These are phyloP conservation scores for Leptodermis oblonga DNA, from an alignment of 257 asterid genomes.

Conservation along the genomic window DNA sequence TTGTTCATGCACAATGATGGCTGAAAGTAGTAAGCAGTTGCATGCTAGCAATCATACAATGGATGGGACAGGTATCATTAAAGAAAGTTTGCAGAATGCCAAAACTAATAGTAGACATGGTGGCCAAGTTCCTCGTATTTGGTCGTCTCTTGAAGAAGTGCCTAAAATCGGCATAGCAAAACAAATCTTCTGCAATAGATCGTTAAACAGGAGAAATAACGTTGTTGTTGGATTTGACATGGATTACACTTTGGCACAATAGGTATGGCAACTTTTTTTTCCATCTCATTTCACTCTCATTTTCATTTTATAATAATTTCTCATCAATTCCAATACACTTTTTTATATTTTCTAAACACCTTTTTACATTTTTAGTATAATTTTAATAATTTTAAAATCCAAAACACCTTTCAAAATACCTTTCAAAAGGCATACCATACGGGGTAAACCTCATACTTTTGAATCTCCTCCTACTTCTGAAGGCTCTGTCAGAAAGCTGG, in stretches of 20 bases:
- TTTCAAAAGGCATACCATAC: no score
- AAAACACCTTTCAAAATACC: no score
- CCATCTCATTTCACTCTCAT: no score
- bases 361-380: no score
- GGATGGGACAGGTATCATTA: slow-evolving; percentile 37
- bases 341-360: no score
- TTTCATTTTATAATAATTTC: no score
- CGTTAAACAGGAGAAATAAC: slow-evolving; percentile 81
- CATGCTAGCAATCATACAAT: slow-evolving; percentile 34
- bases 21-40: slow-evolving; percentile 38
- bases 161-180: slow-evolving; percentile 57
- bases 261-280: no score
- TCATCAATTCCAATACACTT: no score
- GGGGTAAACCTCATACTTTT: slow-evolving; percentile 91
- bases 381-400: no score
- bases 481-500: slow-evolving; percentile 89
- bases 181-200: slow-evolving; percentile 86
- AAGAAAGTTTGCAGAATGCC: slow-evolving; percentile 36
- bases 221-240: slow-evolving; percentile 96
- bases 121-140: slow-evolving; percentile 44
- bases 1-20: slow-evolving; percentile 22
- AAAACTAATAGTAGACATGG: slow-evolving; percentile 27
- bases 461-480: slow-evolving; percentile 85
- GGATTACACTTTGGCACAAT: slow-evolving; percentile 97
- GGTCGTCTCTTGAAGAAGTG: slow-evolving; percentile 87